Evolutionary conservation across 208 protist species (phyloP).

Genomic region (Endotrypanum monterogeii): DNA sequence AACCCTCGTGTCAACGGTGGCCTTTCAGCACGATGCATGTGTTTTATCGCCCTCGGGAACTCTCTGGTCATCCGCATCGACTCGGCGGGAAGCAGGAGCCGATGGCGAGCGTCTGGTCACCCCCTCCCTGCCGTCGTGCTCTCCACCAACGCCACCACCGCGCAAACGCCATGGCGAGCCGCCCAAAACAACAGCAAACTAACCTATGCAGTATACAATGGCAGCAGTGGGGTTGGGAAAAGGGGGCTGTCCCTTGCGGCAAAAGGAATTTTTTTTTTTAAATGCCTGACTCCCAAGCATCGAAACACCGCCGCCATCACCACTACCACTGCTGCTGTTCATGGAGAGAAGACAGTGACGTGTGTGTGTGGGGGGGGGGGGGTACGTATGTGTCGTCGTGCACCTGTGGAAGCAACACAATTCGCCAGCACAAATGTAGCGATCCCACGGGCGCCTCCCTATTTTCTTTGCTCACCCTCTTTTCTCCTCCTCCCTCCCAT

Average conservation of each 20-base stretch:
- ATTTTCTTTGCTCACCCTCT: not conserved
- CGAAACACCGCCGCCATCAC: not conserved
- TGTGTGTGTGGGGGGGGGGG: not conserved
- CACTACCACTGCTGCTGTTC: not conserved
- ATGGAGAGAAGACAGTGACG: not conserved
- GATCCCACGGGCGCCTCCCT: not conserved
- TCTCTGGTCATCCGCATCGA: not conserved
- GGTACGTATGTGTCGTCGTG: not conserved
- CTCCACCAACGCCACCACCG: conserved; percentile 29
- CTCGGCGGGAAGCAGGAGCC: not conserved
- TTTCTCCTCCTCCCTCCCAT: not conserved
- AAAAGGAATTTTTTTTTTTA: too few relatives aligned
- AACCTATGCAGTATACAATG: not conserved
- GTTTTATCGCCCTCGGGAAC: not conserved
- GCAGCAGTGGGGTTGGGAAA: not conserved
- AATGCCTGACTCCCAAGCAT: too few relatives aligned
- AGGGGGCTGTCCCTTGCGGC: too few relatives aligned
- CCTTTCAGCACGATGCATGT: not conserved
- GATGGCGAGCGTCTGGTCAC: not conserved
- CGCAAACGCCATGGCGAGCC: conserved; percentile 13
- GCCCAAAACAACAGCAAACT: not conserved
- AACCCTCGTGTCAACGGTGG: not conserved
- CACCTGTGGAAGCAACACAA: not conserved
- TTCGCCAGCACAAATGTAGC: not conserved
- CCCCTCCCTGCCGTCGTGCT: not conserved